Evolutionary conservation across 805 yeast species (phyloP), one percentile per base, ranked within the genome.

Genomic region (Candida sithepensis): DNA sequence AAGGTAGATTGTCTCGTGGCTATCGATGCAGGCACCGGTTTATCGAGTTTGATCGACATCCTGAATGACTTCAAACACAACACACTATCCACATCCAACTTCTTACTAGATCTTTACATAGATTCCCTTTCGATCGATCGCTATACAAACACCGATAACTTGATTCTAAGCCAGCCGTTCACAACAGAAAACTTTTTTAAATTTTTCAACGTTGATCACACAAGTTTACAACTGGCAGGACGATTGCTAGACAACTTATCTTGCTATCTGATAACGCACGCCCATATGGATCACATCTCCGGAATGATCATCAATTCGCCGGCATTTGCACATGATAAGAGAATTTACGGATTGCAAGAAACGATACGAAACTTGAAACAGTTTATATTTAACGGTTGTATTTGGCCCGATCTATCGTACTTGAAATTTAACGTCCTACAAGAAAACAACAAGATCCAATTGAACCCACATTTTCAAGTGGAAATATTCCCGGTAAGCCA

Each of bases 11-110:
- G 73, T 21, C 56, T 85, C 7, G 50, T 88, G 2, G 78, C 84
- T 41, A 64, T 90, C 10, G 97, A 90, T 60, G 95, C 88, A 1
- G 97, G 97, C 1, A 70, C 85, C 2, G 91, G 96, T 1, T 53
- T 85, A 18, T 68, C 80, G 2, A 76, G 76, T 39, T 61, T 89
- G 7, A 60, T 77, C 1, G 80, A 79, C 12, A 50, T 62, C 4
- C 24, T 64, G 2, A 23, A 45, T 14, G 48, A 53, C 42, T 41
- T 47, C n/a, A 28, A 21, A 33, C 16, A 45, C 24, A 26, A 43
- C 12, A 46, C 14, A 6, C 5, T 30, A 30, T 30, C 12, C 12
- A 39, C 47, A 14, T 23, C 48, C 19, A 45, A 46, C n/a, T 56
- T 43, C 37, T 30, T 58, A 22, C 16, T 55, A 8, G 40, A 52